Percentiles rank a stretch among this genome's conserved stretches.
Evolutionary conservation across 805 yeast species (phyloP).

Genomic region (Kodamaea nitidulidarum): DNA sequence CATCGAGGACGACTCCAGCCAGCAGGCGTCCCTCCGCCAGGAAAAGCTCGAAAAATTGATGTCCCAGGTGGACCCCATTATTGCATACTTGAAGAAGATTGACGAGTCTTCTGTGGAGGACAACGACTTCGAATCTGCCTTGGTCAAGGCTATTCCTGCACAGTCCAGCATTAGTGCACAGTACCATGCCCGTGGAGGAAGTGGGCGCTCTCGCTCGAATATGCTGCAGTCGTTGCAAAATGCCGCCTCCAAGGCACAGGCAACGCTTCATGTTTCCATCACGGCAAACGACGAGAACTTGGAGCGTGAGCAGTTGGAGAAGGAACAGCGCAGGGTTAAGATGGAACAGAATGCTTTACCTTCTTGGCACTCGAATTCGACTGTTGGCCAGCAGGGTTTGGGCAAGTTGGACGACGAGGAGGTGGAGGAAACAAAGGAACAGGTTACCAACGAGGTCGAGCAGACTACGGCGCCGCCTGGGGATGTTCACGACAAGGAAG

Average conservation of each 20-base stretch:
- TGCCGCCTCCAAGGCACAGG: constrained; percentile 65
- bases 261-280: constrained; percentile 85
- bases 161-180: constrained; percentile 64
- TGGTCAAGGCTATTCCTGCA: constrained; percentile 81
- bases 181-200: constrained; percentile 51
- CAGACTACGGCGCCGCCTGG: constrained; percentile 8
- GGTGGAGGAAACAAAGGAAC: constrained; percentile 18
- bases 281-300: constrained; percentile 80
- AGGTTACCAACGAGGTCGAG: constrained; percentile 6
- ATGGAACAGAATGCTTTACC: constrained; percentile 93
- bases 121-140: constrained; percentile 46
- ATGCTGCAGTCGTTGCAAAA: constrained; percentile 32
- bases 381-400: constrained; percentile 68
- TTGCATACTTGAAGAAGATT: constrained; percentile 63
- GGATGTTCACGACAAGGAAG: constrained; percentile 52
- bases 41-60: constrained; percentile 76
- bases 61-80: constrained; percentile 86
- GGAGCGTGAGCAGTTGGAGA: constrained; percentile 59
- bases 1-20: constrained; percentile 83
- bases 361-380: constrained; percentile 90
- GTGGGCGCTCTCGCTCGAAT: constrained; percentile 28
- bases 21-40: constrained; percentile 77
- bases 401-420: constrained; percentile 56
- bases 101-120: constrained; percentile 40
- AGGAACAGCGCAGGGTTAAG: constrained; percentile 63